Conservation (phyloP, 2,329 filamentous ascomycete species). For the Cryphonectria radicalis region DNA sequence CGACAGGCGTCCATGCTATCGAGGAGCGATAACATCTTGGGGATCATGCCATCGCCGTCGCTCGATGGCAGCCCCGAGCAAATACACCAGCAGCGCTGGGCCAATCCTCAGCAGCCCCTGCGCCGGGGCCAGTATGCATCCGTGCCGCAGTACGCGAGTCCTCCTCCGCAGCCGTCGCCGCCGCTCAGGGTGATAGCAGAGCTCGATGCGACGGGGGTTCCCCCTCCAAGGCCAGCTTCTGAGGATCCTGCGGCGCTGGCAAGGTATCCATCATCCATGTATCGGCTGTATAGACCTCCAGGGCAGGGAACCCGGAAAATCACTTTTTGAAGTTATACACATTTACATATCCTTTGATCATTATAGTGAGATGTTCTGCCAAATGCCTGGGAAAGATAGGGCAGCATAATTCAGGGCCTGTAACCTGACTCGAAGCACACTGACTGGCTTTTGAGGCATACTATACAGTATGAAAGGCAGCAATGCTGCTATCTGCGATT, state of each 20-base stretch:
- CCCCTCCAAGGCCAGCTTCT: conserved; percentile 9
- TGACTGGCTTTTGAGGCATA: neutral
- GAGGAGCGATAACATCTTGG: conserved; percentile 1
- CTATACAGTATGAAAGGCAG: neutral
- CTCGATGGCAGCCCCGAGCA: conserved; percentile 3
- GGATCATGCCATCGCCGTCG: neutral
- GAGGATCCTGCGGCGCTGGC: conserved; percentile 8
- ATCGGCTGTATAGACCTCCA: conserved; percentile 21
- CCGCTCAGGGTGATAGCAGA: conserved; percentile 15
- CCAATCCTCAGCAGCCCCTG: neutral
- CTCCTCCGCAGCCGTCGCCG: neutral
- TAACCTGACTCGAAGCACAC: neutral
- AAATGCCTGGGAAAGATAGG: neutral
- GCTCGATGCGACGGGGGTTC: conserved; percentile 19
- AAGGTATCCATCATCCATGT: neutral
- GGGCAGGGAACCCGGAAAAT: neutral
- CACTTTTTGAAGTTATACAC: neutral
- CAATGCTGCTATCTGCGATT: too few relatives aligned
- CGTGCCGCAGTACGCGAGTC: neutral
- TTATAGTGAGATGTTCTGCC: neutral
- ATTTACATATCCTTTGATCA: neutral
- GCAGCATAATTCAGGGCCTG: neutral
- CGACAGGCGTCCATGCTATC: conserved; percentile 17
- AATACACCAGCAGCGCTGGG: neutral
- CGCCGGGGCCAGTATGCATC: neutral